Conservation (phyloP, 2,329 filamentous ascomycete species). For the Daldinia eschscholtzii region DNA sequence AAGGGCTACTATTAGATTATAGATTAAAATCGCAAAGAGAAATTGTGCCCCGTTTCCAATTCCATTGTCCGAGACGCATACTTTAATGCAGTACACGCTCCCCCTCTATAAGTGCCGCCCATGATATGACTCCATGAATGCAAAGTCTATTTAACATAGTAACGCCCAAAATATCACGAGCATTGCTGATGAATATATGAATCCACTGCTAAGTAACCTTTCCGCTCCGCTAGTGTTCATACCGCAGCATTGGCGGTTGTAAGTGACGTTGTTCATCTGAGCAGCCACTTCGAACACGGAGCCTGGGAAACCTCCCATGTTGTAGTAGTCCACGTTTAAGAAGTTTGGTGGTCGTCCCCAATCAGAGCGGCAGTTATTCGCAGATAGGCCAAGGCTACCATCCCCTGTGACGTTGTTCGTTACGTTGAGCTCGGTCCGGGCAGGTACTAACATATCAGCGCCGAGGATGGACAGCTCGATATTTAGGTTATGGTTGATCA, state of each 20-base stretch:
- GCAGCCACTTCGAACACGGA: constrained; percentile 83
- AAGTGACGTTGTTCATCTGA: constrained; percentile 78
- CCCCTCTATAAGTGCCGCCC: constrained; percentile 34
- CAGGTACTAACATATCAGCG: constrained; percentile 75
- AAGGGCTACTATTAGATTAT: constrained; percentile 4
- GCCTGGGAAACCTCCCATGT: constrained; percentile 73
- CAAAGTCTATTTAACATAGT: constrained; percentile 29
- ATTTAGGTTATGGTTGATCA: constrained; percentile 94
- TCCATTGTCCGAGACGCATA: constrained; percentile 5
- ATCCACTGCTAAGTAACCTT: constrained; percentile 10
- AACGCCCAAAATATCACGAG: constrained; percentile 40
- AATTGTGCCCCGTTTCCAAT: constrained; percentile 25
- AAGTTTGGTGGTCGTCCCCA: constrained; percentile 82
- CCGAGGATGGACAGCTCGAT: constrained; percentile 77
- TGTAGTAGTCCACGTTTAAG: constrained; percentile 88
- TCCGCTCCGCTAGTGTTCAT: constrained; percentile 40
- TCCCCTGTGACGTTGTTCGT: constrained; percentile 76
- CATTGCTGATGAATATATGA: constrained; percentile 36
- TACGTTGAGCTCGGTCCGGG: constrained; percentile 74
- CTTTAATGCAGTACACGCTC: constrained; percentile 17
- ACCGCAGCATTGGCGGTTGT: constrained; percentile 72
- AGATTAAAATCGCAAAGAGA: not conserved
- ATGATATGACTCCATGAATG: constrained; percentile 25
- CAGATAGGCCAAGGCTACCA: constrained; percentile 75
- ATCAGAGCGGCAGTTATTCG: constrained; percentile 68